These are phyloP conservation scores for Schizophyllum commune DNA, from an alignment of 1,284 basidiomycete species.

Conservation along the genomic window DNA sequence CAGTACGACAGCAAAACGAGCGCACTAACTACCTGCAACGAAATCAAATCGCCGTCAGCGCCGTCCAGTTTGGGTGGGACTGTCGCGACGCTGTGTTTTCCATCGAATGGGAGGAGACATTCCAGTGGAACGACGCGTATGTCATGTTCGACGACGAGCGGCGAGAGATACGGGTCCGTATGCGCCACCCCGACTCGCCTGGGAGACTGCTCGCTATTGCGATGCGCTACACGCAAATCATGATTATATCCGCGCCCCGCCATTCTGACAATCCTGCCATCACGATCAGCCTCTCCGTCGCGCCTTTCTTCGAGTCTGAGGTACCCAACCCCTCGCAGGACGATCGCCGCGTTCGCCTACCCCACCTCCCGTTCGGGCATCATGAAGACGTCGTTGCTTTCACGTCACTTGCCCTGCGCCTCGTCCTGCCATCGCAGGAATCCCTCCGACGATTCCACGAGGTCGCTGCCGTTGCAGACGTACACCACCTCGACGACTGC, in stretches of 20 bases:
- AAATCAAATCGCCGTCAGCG: constrained; percentile 21
- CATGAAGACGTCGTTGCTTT: constrained; percentile 37
- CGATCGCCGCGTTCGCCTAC: constrained; percentile 16
- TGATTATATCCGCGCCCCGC: constrained; percentile 26
- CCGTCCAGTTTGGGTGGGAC: constrained; percentile 48
- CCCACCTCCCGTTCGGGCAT: constrained; percentile 21
- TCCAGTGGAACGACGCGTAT: constrained; percentile 10
- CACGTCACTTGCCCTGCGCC: constrained; percentile 38
- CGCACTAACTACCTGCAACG: constrained; percentile 21
- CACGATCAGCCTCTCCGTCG: constrained; percentile 31
- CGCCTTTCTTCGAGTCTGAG: constrained; percentile 35
- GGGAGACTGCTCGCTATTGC: constrained; percentile 20
- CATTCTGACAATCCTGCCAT: constrained; percentile 26
- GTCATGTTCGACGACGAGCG: constrained; percentile 36
- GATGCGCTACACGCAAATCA: constrained; percentile 39
- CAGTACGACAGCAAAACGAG: constrained; percentile 24
- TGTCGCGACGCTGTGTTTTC: constrained; percentile 39
- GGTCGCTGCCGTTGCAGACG: constrained; percentile 28
- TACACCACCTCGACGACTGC: constrained; percentile 25
- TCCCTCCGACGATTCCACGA: constrained; percentile 32
- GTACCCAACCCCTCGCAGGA: neutral
- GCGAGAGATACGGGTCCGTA: constrained; percentile 36
- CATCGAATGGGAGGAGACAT: constrained; percentile 40
- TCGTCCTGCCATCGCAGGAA: constrained; percentile 29
- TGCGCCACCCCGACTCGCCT: constrained; percentile 10